Evolutionary conservation across 2,329 filamentous ascomycete genomes (phyloP), one percentile per base, ranked within the genome.

Genomic region (Aspergillus quadrilineatus): DNA sequence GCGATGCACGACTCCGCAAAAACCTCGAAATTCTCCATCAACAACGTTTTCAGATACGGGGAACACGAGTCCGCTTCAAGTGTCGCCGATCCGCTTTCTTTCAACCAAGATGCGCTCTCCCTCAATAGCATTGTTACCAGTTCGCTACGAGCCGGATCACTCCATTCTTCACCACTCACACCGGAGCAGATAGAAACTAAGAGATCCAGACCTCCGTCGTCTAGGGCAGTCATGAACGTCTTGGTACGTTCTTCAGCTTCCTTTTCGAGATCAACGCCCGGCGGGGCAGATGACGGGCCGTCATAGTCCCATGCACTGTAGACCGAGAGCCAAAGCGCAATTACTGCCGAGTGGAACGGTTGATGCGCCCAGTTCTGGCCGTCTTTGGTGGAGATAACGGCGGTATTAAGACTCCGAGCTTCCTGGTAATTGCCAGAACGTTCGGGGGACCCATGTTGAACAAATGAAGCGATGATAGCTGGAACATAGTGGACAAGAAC

Each of bases 1-100:
- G 91, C 90, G 63, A 99, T 95, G 70, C 96, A 95, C 4, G 89
- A 89, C 69, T 97, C 93, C 6, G 93, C 85, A 68, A 97, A 96
- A 0, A 83, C 82, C 70, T 97, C 93, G 8, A 97, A 75, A 67
- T 92, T 89, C 57, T 88, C 83, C 84, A 93, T 90, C 29, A 96
- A 75, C 22, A 88, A 78, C 6, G 80, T 69, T 60, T 89, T 88
- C 69, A 97, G 91, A 62, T 86, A 86, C 6, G 82, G 79, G 3
- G 89, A 87, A 55, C 92, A 90, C 2, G 83, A 78, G 7, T 88
- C 79, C 0, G 85, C 80, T 41, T 96, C 90, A 0, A 84, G 75
- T 3, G 86, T 78, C 36, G 96, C 76, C 3, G 85, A 76, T 9
- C 88, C 84, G 1, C 89, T 88, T 67, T 96, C 92, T 60, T 90